Evolutionary conservation across 495 filamentous ascomycete species (phyloP).

Genomic region (Cudoniella acicularis): DNA sequence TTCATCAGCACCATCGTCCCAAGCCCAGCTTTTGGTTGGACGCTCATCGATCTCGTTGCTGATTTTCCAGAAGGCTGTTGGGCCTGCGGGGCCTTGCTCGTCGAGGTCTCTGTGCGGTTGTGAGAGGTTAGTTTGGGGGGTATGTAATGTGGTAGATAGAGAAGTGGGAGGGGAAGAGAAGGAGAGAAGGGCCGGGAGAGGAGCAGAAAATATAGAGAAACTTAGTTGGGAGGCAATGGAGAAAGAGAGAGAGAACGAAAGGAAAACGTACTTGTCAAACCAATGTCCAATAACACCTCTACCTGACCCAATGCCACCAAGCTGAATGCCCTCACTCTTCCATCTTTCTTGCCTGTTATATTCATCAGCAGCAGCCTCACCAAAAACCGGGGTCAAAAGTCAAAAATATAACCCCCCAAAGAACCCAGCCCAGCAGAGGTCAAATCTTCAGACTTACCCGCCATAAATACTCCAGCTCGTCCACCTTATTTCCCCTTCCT

Average conservation of each 20-base stretch:
- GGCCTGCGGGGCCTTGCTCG: conserved; percentile 57
- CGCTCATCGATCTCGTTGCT: conserved; percentile 33
- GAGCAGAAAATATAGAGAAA: not conserved
- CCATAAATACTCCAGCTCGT: conserved; percentile 58
- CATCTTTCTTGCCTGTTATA: conserved; percentile 49
- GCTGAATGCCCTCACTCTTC: conserved; percentile 62
- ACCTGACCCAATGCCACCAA: conserved; percentile 54
- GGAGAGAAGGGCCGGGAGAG: too few relatives aligned
- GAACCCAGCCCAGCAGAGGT: not conserved
- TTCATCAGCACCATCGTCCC: conserved; percentile 1
- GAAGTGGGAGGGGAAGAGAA: not conserved
- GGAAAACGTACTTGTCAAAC: conserved; percentile 56
- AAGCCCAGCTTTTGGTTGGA: not conserved
- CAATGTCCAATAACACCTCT: conserved; percentile 60
- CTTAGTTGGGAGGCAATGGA: not conserved
- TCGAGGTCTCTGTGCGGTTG: conserved; percentile 59
- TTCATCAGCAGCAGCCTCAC: too few relatives aligned
- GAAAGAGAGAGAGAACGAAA: not conserved
- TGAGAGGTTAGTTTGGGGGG: too few relatives aligned
- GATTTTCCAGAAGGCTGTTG: conserved; percentile 66
- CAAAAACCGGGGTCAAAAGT: too few relatives aligned
- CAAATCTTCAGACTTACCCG: conserved; percentile 27
- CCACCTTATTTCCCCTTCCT: conserved; percentile 63
- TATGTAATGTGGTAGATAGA: not conserved
- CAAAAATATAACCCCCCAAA: too few relatives aligned